These are phyloP conservation scores for Penicillium soppii DNA, from an alignment of 495 filamentous ascomycete species.

Conservation along the genomic window DNA sequence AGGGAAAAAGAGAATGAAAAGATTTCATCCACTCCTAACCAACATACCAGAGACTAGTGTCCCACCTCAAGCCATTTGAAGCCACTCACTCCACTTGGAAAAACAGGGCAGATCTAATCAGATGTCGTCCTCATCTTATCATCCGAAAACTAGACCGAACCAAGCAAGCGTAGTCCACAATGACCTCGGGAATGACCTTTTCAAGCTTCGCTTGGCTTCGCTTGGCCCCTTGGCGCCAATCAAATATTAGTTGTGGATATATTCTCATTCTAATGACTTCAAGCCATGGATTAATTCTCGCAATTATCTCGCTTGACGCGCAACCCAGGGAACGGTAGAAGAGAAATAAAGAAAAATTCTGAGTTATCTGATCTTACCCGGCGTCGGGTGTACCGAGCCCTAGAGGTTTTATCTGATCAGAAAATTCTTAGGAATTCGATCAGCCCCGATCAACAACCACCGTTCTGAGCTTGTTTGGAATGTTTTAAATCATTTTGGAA, in stretches of 20 bases:
- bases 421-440: no score
- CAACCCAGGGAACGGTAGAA: neutral
- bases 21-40: neutral
- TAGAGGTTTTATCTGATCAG: no score
- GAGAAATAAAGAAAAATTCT: neutral
- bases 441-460: neutral
- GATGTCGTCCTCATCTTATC: slow-evolving; percentile 3
- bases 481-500: neutral
- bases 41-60: neutral
- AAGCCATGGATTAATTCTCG: neutral
- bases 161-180: neutral
- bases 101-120: slow-evolving; percentile 1
- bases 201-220: slow-evolving; percentile 6
- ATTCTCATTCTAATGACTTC: no score
- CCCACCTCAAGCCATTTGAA: neutral
- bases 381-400: neutral
- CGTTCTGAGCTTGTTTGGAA: neutral
- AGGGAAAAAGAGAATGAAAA: neutral
- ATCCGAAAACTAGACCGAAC: neutral
- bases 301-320: neutral
- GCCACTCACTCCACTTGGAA: neutral
- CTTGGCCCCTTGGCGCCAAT: neutral
- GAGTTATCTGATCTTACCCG: neutral
- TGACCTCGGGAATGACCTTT: neutral
- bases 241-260: neutral